Conservation (phyloP, 2,329 filamentous ascomycete genomes). For the Ceratocystis cacaofunesta region DNA sequence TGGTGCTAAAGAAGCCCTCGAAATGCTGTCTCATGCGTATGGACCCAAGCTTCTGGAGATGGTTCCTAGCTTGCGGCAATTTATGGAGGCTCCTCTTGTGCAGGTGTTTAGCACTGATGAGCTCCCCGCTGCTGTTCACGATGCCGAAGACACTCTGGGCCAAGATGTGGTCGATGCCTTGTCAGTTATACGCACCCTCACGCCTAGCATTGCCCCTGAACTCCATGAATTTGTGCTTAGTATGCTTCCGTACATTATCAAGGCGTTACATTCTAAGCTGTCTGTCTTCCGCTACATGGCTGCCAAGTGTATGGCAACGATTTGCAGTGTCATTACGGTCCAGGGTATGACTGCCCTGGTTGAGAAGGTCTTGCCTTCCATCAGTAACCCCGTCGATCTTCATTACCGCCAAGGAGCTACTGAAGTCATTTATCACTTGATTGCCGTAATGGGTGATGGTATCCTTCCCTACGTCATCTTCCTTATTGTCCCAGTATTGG, state of each 20-base stretch:
- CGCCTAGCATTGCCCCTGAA: conserved; percentile 68
- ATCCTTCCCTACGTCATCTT: conserved; percentile 98
- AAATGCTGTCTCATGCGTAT: conserved; percentile 70
- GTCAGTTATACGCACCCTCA: conserved; percentile 79
- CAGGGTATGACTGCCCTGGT: conserved; percentile 93
- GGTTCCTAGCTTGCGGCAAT: conserved; percentile 63
- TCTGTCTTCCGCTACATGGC: conserved; percentile 94
- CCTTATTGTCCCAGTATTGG: conserved; percentile 90
- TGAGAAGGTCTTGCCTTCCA: conserved; percentile 79
- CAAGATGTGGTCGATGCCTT: conserved; percentile 90
- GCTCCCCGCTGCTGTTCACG: conserved; percentile 56
- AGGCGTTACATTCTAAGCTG: conserved; percentile 71
- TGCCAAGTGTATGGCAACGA: conserved; percentile 90
- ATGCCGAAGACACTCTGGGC: conserved; percentile 61
- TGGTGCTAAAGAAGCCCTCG: conserved; percentile 85
- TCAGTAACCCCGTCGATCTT: conserved; percentile 79
- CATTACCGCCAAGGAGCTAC: conserved; percentile 85
- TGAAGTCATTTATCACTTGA: conserved; percentile 90
- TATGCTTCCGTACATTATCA: conserved; percentile 72
- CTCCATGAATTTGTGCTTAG: conserved; percentile 69
- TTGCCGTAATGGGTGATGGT: conserved; percentile 92
- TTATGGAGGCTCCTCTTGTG: conserved; percentile 70
- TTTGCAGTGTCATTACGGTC: conserved; percentile 91
- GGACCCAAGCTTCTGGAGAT: conserved; percentile 62
- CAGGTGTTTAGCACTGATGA: conserved; percentile 53